Evolutionary conservation across 768 basidiomycete species (phyloP), one percentile per base, ranked within the genome.

Genomic region (Myochromella boudieri): DNA sequence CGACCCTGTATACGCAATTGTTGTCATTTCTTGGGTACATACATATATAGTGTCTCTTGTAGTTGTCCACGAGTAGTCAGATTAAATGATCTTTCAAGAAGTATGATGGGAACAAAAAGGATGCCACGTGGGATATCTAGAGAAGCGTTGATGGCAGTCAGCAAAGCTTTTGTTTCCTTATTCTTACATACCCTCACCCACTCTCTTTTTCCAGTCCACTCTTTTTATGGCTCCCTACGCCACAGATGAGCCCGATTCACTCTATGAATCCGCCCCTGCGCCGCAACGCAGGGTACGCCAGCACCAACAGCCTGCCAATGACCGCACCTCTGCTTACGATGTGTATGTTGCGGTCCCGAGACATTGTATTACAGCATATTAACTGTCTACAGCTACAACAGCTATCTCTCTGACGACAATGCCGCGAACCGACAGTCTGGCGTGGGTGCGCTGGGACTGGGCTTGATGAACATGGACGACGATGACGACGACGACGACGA

Each of bases 321-420:
- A 69, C 46, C 69, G 83, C 49, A 68, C 77, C 21, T 84, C 84
- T 27, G 80, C 79, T 44, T 83, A 85, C 63, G 80, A 81, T 62
- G 72, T 86, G 88, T 91, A 67, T 28, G 85, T 75, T 15, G 42
- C 37, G 15, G 21, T 8, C 39, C 32, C 45, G 37, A 37, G 20
- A 26, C 48, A 10, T 44, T 25, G 24, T 46, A 22, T 45, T 49
- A 41, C 27, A 32, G n/a, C n/a, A n/a, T n/a, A n/a, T n/a, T n/a
- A n/a, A n/a, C n/a, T n/a, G n/a, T n/a, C n/a, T n/a, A n/a, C 60
- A 87, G 85, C 54, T 87, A 89, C 53, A 78, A 85, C 67, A 76
- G 74, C 60, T 84, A 84, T 63, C 59, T 82, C 38, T 66, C 65
- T 32, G 64, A 62, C 48, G 60, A 58, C 51, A 49, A 60, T 37